A percentile compares a stretch with the other conserved stretches of the same genome.
Conservation (phyloP, 139 green algal genomes). For the Raphidocelis subcapitata region DNA sequence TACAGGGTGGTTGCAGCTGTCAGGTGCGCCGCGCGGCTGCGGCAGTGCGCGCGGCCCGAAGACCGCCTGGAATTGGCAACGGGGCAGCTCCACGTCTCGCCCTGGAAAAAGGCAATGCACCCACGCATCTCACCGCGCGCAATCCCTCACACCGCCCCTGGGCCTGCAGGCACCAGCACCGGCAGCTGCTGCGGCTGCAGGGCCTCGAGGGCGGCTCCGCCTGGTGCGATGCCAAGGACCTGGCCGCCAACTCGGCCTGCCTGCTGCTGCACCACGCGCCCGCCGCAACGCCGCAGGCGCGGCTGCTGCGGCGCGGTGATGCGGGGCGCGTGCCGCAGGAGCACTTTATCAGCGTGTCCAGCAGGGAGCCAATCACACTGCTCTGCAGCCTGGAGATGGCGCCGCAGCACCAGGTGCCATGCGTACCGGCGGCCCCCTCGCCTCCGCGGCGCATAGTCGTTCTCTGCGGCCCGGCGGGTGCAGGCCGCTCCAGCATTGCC, state of each 20-base stretch:
- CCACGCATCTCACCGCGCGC: background rate
- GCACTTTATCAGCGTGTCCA: conserved; percentile 57
- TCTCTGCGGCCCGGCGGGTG: conserved; percentile 37
- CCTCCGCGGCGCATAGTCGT: background rate
- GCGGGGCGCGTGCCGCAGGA: conserved; percentile 31
- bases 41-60: background rate
- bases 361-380: conserved; percentile 55
- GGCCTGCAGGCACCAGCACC: conserved; percentile 51
- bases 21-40: conserved; percentile 8
- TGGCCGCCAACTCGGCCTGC: conserved; percentile 57
- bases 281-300: conserved; percentile 15
- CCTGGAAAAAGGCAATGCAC: background rate
- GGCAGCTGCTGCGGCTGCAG: conserved; percentile 54
- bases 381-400: conserved; percentile 45
- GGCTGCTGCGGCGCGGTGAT: conserved; percentile 46
- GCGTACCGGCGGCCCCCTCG: background rate
- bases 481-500: conserved; percentile 44
- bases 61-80: background rate
- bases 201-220: conserved; percentile 50
- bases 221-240: conserved; percentile 66
- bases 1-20: conserved; percentile 5
- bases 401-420: conserved; percentile 31
- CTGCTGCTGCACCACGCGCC: conserved; percentile 54
- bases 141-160: background rate
- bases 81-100: background rate